Evolutionary conservation across 306 rosid genomes (phyloP).

Genomic region (Ammopiptanthus mongolicus): DNA sequence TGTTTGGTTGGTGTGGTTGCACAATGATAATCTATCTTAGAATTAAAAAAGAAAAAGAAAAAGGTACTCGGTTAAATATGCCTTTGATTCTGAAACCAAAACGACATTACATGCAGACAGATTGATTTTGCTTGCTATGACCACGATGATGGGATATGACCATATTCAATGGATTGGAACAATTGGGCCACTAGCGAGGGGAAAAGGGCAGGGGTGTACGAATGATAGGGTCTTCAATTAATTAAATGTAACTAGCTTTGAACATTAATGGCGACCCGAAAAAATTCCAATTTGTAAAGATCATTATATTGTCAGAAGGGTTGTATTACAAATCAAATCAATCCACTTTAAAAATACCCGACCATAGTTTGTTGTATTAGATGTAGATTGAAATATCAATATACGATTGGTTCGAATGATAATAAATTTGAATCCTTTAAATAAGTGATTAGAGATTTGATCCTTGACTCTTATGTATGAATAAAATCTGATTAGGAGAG

Average conservation of each 20-base stretch:
- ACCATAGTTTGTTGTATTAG: too few relatives aligned
- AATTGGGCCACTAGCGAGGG: conserved; percentile 13
- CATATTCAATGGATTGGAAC: conserved; percentile 17
- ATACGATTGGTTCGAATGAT: too few relatives aligned
- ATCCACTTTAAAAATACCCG: neutral
- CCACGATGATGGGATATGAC: conserved; percentile 16
- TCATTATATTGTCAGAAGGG: neutral
- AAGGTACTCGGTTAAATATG: neutral
- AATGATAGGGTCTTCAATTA: neutral
- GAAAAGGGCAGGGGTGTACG: neutral
- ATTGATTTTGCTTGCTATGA: conserved; percentile 26
- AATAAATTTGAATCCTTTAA: too few relatives aligned
- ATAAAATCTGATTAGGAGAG: too few relatives aligned
- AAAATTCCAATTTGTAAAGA: neutral
- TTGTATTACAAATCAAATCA: neutral
- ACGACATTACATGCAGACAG: conserved; percentile 29
- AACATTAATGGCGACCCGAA: neutral
- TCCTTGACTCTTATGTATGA: too few relatives aligned
- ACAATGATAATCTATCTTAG: neutral
- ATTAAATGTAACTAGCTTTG: conserved; percentile 2
- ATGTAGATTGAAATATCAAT: too few relatives aligned
- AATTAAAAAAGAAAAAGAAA: neutral
- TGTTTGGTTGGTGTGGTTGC: conserved; percentile 22
- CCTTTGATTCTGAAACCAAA: conserved; percentile 16
- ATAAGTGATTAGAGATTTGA: too few relatives aligned